These are phyloP conservation scores for Ajuga chamaepitys DNA, from an alignment of 257 asterid genomes.

Conservation along the genomic window DNA sequence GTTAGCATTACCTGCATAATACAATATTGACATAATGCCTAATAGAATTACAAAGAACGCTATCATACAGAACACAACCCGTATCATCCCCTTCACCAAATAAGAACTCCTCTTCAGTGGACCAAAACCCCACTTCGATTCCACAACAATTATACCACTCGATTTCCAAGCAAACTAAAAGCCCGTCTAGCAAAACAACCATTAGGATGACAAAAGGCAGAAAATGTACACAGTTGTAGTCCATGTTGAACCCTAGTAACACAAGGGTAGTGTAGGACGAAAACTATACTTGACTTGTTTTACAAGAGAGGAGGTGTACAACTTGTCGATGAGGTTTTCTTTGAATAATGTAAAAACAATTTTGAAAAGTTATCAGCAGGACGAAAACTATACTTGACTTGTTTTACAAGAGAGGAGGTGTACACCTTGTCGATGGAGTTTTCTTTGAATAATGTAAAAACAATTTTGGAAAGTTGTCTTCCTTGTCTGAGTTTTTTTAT, in stretches of 20 bases:
- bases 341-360: no score
- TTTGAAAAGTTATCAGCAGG: no score
- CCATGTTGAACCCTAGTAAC: conserved; percentile 30
- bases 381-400: no score
- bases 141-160: conserved; percentile 60
- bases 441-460: no score
- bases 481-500: no score
- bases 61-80: conserved; percentile 30
- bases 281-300: no score
- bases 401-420: no score
- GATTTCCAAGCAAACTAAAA: conserved; percentile 35
- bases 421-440: no score
- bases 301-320: no score
- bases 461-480: no score
- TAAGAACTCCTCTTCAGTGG: conserved; percentile 53
- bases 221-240: conserved; percentile 13
- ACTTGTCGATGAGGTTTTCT: no score
- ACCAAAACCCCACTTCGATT: conserved; percentile 63
- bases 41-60: conserved; percentile 19
- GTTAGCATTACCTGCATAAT: no score
- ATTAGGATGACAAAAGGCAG: conserved; percentile 12
- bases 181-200: conserved; percentile 5
- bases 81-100: conserved; percentile 54
- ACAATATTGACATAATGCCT: conserved; percentile 27
- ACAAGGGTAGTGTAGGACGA: conserved; percentile 11